Base-by-base conservation (phyloP, 441 rosid species). In the Theobroma grandiflorum region DNA sequence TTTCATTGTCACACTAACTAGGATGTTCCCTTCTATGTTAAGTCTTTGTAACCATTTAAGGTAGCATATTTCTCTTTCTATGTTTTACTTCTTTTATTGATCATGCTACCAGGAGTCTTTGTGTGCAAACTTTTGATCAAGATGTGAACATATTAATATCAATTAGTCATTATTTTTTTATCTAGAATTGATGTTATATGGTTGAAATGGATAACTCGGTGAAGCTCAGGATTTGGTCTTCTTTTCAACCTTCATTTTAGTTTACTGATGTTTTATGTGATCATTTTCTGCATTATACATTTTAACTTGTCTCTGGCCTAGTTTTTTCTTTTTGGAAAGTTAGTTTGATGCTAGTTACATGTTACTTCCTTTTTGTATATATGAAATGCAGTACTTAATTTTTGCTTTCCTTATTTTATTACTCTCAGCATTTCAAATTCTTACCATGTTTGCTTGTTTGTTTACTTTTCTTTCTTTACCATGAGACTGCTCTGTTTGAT, bases 301-400 rank as follows among this genome's bases (percentile, higher is more conserved):
- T 33, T n/a, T 6, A 72, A 53, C 31, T 53, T 6, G 31, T 37
- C 62, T 62, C 45, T 35, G 62, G 8, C 45, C 1, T 26, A 26
- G 31, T 26, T 26, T 26, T 26, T 26, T 26, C 1, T 26, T 26
- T 26, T 26, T 26, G 0, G 31, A 26, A 26, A 26, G 31, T 6
- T 40, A 52, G 61, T 53, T 72, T 72, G 64, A 72, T n/a, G 64
- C 37, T 38, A 55, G 64, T 38, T 72, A n/a, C 37, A 53, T n/a
- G 59, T 38, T 11, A 35, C 37, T 37, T 55, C 49, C n/a, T 5
- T 38, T 72, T 53, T 53, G 76, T 55, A 5, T 55, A 0, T 37
- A 72, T 72, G 76, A 37, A 37, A 72, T 55, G n/a, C 61, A n/a
- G n/a, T 37, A 53, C 37, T 53, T 53, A 37, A 20, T 53, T 53